A percentile compares a stretch with the other conserved stretches of the same genome.
phyloP scores from a whole-genome alignment of 2,329 filamentous ascomycete genomes.

The Neonectria hederae region DNA sequence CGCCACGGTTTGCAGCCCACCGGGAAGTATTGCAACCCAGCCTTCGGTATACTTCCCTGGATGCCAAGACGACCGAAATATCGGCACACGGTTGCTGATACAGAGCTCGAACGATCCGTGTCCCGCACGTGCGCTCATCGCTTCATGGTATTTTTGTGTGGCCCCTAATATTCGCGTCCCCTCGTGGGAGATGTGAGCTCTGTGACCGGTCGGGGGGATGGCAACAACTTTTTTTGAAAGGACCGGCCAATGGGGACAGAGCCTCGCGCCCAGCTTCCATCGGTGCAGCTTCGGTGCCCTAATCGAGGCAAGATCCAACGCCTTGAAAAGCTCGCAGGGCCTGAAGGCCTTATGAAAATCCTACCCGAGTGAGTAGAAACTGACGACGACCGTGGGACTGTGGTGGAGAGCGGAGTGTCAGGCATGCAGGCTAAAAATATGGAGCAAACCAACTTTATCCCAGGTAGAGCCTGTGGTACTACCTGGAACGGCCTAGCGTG shows the following conservation, averaged over 20 bases:
- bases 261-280: conserved; percentile 15
- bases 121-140: background rate
- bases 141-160: background rate
- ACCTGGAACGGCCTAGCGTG: conserved; percentile 11
- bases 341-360: background rate
- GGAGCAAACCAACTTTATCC: conserved; percentile 35
- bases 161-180: background rate
- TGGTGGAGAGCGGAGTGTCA: background rate
- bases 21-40: background rate
- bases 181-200: conserved; percentile 11
- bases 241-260: conserved; percentile 25
- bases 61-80: background rate
- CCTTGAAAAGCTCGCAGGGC: background rate
- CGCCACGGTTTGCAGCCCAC: background rate
- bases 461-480: conserved; percentile 31
- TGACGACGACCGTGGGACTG: background rate
- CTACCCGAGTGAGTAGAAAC: background rate
- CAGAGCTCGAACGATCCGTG: conserved; percentile 10
- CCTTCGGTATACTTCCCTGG: background rate
- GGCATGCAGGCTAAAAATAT: background rate
- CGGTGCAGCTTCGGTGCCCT: conserved; percentile 19
- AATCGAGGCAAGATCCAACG: conserved; percentile 12
- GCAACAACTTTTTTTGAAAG: conserved; percentile 16
- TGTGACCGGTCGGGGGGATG: conserved; percentile 11
- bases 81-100: background rate